A percentile compares a stretch with the other conserved stretches of the same genome.
Evolutionary conservation across 495 filamentous ascomycete genomes (phyloP).

Genomic region (Hypoxylon perforatum): DNA sequence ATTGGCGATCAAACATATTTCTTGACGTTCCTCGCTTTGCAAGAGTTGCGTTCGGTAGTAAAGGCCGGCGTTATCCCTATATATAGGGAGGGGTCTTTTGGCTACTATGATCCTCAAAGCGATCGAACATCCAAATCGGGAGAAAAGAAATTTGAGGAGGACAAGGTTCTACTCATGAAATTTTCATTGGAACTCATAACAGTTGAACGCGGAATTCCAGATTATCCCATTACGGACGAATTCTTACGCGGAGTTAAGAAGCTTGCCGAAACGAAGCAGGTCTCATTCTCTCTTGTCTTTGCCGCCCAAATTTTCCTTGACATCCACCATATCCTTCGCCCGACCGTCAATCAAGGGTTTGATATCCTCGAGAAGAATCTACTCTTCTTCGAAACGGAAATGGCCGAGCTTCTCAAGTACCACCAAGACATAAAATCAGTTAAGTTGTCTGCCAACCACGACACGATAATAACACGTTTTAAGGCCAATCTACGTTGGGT

Average conservation of each 20-base stretch:
- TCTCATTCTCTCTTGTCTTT: constrained; percentile 51
- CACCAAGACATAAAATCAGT: constrained; percentile 47
- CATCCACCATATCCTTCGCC: constrained; percentile 48
- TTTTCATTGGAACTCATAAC: constrained; percentile 47
- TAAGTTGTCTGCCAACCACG: constrained; percentile 48
- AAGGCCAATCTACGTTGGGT: constrained; percentile 38
- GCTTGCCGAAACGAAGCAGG: constrained; percentile 28
- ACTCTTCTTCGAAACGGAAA: constrained; percentile 34
- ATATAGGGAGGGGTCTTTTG: constrained; percentile 46
- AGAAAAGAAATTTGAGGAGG: constrained; percentile 46
- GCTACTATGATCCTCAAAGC: constrained; percentile 46
- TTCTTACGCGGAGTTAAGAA: constrained; percentile 50
- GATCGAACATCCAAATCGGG: constrained; percentile 44
- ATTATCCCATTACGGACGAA: constrained; percentile 50
- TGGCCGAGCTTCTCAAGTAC: constrained; percentile 48
- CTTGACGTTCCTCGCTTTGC: constrained; percentile 38
- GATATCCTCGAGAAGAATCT: constrained; percentile 28
- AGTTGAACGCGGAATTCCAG: constrained; percentile 6
- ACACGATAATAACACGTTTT: constrained; percentile 38
- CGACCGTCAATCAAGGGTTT: constrained; percentile 19
- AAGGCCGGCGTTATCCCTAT: constrained; percentile 33
- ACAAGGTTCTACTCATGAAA: constrained; percentile 45
- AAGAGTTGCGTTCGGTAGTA: constrained; percentile 33
- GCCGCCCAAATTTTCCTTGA: constrained; percentile 56
- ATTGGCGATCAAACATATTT: constrained; percentile 38